Evolutionary conservation across 164 flowering plant species (phyloP).

Genomic region (Cinnamomum micranthum): DNA sequence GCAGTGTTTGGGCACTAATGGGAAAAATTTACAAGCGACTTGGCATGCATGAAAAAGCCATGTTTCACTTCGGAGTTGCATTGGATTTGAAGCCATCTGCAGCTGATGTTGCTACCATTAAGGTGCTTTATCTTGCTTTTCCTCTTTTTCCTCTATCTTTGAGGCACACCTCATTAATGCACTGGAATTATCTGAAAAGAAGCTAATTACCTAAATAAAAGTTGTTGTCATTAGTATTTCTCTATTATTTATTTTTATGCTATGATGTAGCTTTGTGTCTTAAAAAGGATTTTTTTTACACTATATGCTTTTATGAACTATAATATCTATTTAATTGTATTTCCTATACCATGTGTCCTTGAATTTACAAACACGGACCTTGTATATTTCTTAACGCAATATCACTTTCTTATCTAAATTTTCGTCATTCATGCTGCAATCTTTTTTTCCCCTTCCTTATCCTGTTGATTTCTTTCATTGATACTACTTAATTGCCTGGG

Average conservation of each 20-base stretch:
- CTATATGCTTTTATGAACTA: neutral
- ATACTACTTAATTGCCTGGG: neutral
- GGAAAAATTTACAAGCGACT: constrained; percentile 77
- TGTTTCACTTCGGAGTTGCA: constrained; percentile 91
- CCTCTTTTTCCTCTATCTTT: neutral
- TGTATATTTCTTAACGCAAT: neutral
- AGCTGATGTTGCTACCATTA: constrained; percentile 86
- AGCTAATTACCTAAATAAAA: neutral
- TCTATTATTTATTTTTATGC: neutral
- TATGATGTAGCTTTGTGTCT: neutral
- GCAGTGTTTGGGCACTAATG: constrained; percentile 97
- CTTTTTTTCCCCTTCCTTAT: neutral
- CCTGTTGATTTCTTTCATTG: neutral
- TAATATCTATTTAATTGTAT: neutral
- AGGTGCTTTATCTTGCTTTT: constrained; percentile 42
- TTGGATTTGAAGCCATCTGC: constrained; percentile 95
- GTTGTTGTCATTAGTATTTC: neutral
- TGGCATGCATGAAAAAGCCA: constrained; percentile 74
- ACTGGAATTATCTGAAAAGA: neutral
- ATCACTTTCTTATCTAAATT: neutral
- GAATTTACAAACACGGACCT: too few species aligned
- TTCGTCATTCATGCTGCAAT: neutral
- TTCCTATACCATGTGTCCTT: neutral
- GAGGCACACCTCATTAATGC: neutral
- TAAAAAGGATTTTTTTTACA: too few species aligned